Base-by-base conservation (phyloP, 2,329 filamentous ascomycete species). In the Lasiodiplodia sp. region DNA sequence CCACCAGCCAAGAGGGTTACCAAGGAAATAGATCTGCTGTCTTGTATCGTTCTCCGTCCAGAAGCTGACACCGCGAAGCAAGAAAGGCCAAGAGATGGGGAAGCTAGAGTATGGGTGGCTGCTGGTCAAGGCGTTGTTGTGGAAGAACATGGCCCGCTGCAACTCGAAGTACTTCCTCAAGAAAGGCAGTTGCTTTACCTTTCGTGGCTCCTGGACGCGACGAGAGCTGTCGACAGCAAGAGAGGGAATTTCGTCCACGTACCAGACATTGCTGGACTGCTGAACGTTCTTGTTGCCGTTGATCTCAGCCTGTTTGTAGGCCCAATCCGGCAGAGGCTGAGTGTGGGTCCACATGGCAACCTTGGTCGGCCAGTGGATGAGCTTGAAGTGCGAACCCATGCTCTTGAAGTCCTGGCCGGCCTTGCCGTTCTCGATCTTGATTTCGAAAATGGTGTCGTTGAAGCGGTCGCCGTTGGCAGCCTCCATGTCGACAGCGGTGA, bases 291-390 rank as follows among this genome's bases (percentile, higher is more conserved):
- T 99, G 86, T 99, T 99, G 70, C 96, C 96, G 80, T 99, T 99
- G 85, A 99, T 97, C 80, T 99, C 96, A 76, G 97, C 95, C 81
- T 99, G 96, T 80, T 96, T 96, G 84, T 92, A 95, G 31, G 87
- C 96, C 96, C 96, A 99, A 4, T 99, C 96, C 4, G 96, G 96
- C n/a, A 99, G 88, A 62, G 96, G 93, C 69, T 90, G 96, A 44
- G 92, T 92, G 80, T 98, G 95, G 34, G 96, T 99, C 96, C 96
- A 99, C 95, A 99, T 97, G 72, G 96, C 95, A 63, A 99, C 96
- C 80, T 96, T 97, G 80, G 93, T 96, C 8, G 95, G 94, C 76
- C 92, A 89, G 81, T 99, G 96, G 74, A 99, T 88, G 70, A 99
- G 87, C 83, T 97, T 98, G 88, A 99, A 97, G 82, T 97, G 92